These are phyloP conservation scores for Sphagnum magellanicum DNA, from an alignment of 228 moss, liverwort and hornwort species.

Conservation along the genomic window DNA sequence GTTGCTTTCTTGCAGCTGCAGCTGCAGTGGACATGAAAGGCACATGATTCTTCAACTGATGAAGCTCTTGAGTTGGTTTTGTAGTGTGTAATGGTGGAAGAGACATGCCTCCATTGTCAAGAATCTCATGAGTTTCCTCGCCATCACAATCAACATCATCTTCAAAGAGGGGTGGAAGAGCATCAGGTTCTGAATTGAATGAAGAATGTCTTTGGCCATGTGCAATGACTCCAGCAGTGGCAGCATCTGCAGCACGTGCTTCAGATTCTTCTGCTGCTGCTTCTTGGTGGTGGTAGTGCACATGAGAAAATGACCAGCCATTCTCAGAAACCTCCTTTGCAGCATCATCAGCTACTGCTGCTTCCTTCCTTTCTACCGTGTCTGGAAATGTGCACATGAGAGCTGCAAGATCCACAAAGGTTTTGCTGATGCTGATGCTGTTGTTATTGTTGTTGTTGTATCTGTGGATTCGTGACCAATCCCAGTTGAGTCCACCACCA, in stretches of 20 bases:
- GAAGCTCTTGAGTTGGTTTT: conserved; percentile 35
- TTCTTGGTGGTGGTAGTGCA: not conserved
- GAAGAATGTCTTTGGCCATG: conserved; percentile 53
- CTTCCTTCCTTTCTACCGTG: conserved; percentile 17
- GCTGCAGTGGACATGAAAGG: conserved; percentile 20
- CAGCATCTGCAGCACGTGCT: conserved; percentile 14
- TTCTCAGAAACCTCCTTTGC: conserved; percentile 3
- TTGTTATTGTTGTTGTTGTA: conserved; percentile 7
- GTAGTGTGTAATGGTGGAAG: not conserved
- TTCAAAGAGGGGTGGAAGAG: conserved; percentile 28
- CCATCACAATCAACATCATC: not conserved
- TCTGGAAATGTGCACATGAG: conserved; percentile 36
- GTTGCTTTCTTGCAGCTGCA: conserved; percentile 13
- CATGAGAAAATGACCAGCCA: not conserved
- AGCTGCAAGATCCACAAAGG: conserved; percentile 52
- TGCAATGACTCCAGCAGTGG: conserved; percentile 16
- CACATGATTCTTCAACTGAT: conserved; percentile 28
- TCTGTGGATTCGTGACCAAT: conserved; percentile 63
- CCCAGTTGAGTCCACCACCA: conserved; percentile 66
- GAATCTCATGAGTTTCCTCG: conserved; percentile 7
- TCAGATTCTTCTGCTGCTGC: not conserved
- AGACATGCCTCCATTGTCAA: not conserved
- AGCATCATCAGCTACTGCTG: not conserved
- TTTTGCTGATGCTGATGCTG: conserved; percentile 40
- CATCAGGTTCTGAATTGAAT: conserved; percentile 31